Evolutionary conservation across 169 alveolate genomes (phyloP).

Genomic region (Plasmodium berghei): DNA sequence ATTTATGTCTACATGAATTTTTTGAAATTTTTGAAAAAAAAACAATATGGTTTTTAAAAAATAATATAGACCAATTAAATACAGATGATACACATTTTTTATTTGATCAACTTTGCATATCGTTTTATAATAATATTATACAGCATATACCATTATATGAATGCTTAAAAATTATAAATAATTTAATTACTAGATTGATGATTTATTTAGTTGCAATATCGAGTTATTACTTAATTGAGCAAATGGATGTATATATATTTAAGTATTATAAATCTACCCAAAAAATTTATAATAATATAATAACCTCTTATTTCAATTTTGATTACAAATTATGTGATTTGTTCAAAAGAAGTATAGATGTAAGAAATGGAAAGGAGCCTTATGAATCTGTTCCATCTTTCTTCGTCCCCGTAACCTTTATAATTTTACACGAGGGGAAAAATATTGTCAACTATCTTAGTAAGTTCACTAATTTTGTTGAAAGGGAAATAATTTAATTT

Average conservation of each 20-base stretch:
- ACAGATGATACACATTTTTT: conserved; percentile 36
- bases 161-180: conserved; percentile 35
- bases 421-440: conserved; percentile 55
- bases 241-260: conserved; percentile 54
- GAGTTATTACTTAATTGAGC: conserved; percentile 20
- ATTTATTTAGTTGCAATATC: conserved; percentile 52
- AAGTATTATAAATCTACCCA: conserved; percentile 44
- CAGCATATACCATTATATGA: conserved; percentile 56
- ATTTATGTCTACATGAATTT: conserved; percentile 64
- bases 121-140: conserved; percentile 18
- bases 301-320: conserved; percentile 14
- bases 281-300: conserved; percentile 16
- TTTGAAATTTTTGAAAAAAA: conserved; percentile 62
- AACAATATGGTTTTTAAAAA: conserved; percentile 33
- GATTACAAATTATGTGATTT: conserved; percentile 39
- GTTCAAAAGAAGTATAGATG: conserved; percentile 39
- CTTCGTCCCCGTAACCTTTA: conserved; percentile 40
- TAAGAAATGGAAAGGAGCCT: conserved; percentile 19
- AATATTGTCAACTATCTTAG: conserved; percentile 29
- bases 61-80: conserved; percentile 15
- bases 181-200: conserved; percentile 32
- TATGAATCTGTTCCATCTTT: conserved; percentile 54
- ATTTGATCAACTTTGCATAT: conserved; percentile 47
- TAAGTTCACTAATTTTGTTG: background rate
- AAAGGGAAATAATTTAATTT: background rate